Base-by-base conservation (phyloP, 495 filamentous ascomycete genomes). In the Penicillium simplicissimum region DNA sequence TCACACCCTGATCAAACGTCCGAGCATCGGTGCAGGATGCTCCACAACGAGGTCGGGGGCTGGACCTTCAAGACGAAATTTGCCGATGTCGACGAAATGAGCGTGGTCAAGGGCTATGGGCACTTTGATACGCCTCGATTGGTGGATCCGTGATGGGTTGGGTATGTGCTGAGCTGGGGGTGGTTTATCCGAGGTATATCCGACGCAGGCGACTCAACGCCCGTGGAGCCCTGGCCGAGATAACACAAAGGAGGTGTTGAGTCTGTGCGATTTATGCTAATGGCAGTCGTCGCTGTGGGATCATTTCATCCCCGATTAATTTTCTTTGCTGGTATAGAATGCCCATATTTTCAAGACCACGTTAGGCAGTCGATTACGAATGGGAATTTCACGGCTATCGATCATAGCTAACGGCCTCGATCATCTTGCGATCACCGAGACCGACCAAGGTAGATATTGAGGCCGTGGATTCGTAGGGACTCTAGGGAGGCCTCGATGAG, bases 91-190 rank as follows among this genome's bases (percentile, higher is more conserved):
- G 88, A 96, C 67, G 92, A 96, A 70, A 92, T 93, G 43, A 93
- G 91, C 34, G 90, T 96, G 7, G 91, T 93, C 31, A 92, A 93
- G 31, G 92, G 92, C 8, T 95, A 87, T 77, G 91, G 92, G 15
- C 89, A 88, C 55, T 90, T 96, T 79, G 92, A 96, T 72, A 91
- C 88, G 55, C 84, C 83, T 43, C 78, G 76, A 21, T 77, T 96
- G 69, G 81, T 92, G 14, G 59, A 59, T 31, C 11, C 14, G 7
- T 66, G 47, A 60, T 21, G 38, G 42, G 51, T 4, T 21, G n/a
- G 4, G 9, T 19, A 2, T 19, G 10, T 10, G 15, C 10, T 42
- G 40, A 17, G 40, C 17, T 21, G 3, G 15, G 2, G 42, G 42
- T 13, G 42, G 19, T 49, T 49, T 49, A 14, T 49, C 45, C 23